Base-by-base conservation (phyloP, 192 early-diverging fungal species). In the Coemansia asiatica region DNA sequence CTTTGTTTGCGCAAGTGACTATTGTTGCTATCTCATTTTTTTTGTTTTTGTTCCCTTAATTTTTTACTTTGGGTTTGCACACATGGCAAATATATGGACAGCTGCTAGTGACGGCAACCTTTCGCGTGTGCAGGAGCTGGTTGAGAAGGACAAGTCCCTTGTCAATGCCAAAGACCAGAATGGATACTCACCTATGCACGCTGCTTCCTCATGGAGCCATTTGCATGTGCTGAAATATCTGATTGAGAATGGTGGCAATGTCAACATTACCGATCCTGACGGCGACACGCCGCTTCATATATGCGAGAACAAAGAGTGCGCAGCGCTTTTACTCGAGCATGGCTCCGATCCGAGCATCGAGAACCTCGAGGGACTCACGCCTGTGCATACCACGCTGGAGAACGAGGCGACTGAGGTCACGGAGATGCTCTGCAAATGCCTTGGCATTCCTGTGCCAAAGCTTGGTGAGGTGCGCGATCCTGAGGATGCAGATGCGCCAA, bases 271-370 rank as follows among this genome's bases (percentile, higher is more conserved):
- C 23, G 94, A 95, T 69, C 56, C 75, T 18, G 94, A 95, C 22
- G 87, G 89, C 40, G 94, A 95, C 64, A 93, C 92, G 25, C 91
- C 92, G 6, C 79, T 95, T 38, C 91, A 89, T 64, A 83, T 89
- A 13, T 85, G 83, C 55, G 92, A 92, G 60, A 86, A 88, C 47
- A 80, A 84, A 13, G 87, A 85, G n/a, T 86, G 85, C 40, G 92
- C 90, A 23, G 46, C 84, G 61, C 69, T 87, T 25, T 68, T 95
- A 28, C 63, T 93, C 31, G 82, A 87, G 49, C 74, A 81, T 27
- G 92, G 93, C 13, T 92, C 92, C 8, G 87, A 92, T 64, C 72
- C 87, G 13, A 73, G 60, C 1, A 70, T 64, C 50, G 54, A 61
- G 36, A 96, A 96, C 67, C 61, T 81, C 19, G 87, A 91, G 87